Evolutionary conservation across 352 stramenopile genomes (phyloP), one percentile per base, ranked within the genome.

Genomic region (Globisporangium cederbergense): DNA sequence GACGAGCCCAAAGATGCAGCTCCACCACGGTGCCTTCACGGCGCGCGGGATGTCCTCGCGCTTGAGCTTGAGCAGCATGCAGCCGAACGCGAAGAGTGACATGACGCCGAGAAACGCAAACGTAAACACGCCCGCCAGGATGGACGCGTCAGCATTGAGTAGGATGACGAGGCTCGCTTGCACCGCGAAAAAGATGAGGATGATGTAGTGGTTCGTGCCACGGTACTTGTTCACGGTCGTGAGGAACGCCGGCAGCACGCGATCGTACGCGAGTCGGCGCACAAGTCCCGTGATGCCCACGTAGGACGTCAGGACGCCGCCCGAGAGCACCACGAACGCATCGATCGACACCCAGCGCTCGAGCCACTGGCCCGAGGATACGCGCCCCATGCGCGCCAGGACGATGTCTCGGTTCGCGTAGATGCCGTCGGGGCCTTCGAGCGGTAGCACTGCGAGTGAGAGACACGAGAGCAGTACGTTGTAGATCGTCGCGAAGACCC

Each of bases 201-300:
- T 93, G 62, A 94, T 96, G 62, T 85, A 71, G 66, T 96, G 88
- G 65, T 92, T 89, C n/a, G 88, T 96, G n/a, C 79, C 77, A 7
- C 88, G 73, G 74, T 74, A 95, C 32, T 71, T 69, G 70, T 95
- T 96, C 2, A 71, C 78, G 40, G 65, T 54, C 1, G 83, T 74
- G 22, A 91, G 74, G 47, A 93, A 89, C 7, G 67, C 67, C 11
- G 81, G 84, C 10, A 90, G 66, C 14, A 88, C 78, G 14, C 82
- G 83, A 59, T 97, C 90, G 65, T 82, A 88, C 0, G 83, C 81
- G 60, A 97, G 82, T 10, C 91, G 79, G 34, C 84, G 70, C 38
- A 97, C 85, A 16, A 90, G 73, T 4, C 81, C 91, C 51, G 82
- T 96, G 58, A 97, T 97, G 9, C 91, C 91, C 34, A 97, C 89